Base-by-base conservation (phyloP, 2,329 filamentous ascomycete genomes). In the Whalleya microplaca region DNA sequence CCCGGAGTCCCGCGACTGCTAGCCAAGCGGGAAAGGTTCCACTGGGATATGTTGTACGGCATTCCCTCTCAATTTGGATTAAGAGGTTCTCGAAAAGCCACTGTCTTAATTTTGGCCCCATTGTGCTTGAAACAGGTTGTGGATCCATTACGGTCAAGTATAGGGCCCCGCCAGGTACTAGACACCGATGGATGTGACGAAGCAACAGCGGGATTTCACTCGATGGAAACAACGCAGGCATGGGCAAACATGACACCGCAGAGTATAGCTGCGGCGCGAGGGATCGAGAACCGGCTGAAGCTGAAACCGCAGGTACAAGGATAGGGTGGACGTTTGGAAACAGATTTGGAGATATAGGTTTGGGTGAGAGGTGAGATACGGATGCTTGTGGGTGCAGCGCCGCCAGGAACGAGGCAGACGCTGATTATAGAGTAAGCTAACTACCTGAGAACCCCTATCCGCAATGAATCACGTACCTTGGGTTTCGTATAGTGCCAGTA, bases 51-150 rank as follows among this genome's bases (percentile, higher is more conserved):
- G 79, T 80, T 63, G 85, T 88, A 8, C 83, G 79, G 53, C 84
- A 86, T 16, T 80, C 74, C 20, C 77, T 76, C 65, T 86, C 83
- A 0, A 90, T 71, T 54, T 86, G 86, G 6, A 82, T 69, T 1
- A 87, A 69, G 0, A 90, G 74, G 49, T 88, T 76, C 2, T 82
- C 77, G 43, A 88, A 83, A 2, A 90, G 74, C 87, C 87, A 90
- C 1, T 75, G 69, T 37, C 81, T 76, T 66, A 90, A 73, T 1
- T 74, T 73, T 0, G 83, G 84, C 0, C 87, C 88, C 21, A 84
- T 74, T 0, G 81, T 85, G 1, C 76, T 72, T 2, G 80, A 73
- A 0, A 81, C 74, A 0, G 88, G 88, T 7, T 82, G 73, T 0
- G 87, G 84, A 55, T 90, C 85, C 60, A 90, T 82, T 18, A 90